phyloP scores from a whole-genome alignment of 352 stramenopile species.

The Saprolegnia parasitica region DNA sequence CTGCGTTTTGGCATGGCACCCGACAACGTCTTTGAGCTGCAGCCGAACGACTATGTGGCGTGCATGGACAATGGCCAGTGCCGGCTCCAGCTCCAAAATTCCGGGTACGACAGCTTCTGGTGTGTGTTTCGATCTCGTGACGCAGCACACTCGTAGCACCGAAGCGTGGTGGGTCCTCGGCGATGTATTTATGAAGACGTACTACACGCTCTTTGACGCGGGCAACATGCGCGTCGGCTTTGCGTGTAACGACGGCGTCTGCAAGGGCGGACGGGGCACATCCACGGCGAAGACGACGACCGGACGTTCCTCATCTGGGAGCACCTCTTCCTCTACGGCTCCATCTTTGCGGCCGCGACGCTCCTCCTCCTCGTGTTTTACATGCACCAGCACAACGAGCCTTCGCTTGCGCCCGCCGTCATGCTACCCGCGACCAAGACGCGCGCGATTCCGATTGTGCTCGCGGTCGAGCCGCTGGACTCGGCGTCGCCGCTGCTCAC shows the following conservation, averaged over 20 bases:
- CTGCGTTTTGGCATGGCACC: slow-evolving; percentile 77
- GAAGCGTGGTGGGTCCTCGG: slow-evolving; percentile 87
- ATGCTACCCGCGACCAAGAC: slow-evolving; percentile 36
- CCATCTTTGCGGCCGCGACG: slow-evolving; percentile 60
- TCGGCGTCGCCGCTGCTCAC: slow-evolving; percentile 60
- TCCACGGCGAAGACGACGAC: slow-evolving; percentile 42
- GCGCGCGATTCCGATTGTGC: slow-evolving; percentile 7
- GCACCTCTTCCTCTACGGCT: slow-evolving; percentile 62
- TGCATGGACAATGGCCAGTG: slow-evolving; percentile 72
- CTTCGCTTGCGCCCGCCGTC: slow-evolving; percentile 28
- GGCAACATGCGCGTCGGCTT: slow-evolving; percentile 85
- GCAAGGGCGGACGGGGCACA: slow-evolving; percentile 59
- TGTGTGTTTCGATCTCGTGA: neutral
- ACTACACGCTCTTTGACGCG: slow-evolving; percentile 90
- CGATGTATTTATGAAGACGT: slow-evolving; percentile 88
- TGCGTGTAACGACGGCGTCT: slow-evolving; percentile 75
- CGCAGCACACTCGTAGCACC: neutral
- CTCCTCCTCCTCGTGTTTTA: slow-evolving; percentile 82
- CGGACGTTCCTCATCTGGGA: slow-evolving; percentile 46
- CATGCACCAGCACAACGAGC: slow-evolving; percentile 70
- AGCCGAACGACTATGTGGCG: slow-evolving; percentile 72
- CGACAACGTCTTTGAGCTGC: slow-evolving; percentile 80
- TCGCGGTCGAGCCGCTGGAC: slow-evolving; percentile 38
- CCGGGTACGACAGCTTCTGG: slow-evolving; percentile 23
- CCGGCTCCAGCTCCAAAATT: slow-evolving; percentile 67